Evolutionary conservation across 176 grass and related monocot species (phyloP).

Genomic region (Saccharum spontaneum): DNA sequence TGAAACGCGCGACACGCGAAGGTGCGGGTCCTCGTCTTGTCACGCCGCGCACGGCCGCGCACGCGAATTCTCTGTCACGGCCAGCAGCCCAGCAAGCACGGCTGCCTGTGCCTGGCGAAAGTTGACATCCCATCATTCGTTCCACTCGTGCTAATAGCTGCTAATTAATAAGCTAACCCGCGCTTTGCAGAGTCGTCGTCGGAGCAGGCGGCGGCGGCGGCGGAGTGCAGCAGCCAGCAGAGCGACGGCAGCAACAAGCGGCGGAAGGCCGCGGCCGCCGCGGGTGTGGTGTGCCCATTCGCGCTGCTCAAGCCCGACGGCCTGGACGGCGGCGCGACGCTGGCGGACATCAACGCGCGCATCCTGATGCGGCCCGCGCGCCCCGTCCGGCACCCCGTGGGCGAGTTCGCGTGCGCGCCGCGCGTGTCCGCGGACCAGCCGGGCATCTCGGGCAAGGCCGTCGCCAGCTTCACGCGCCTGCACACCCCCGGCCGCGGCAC

Average conservation of each 20-base stretch:
- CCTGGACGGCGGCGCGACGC: slow-evolving; percentile 77
- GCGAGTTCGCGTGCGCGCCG: slow-evolving; percentile 76
- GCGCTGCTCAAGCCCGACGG: slow-evolving; percentile 87
- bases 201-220: background rate
- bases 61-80: background rate
- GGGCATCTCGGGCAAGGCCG: slow-evolving; percentile 78
- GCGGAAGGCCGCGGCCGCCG: background rate
- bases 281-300: slow-evolving; percentile 68
- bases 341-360: slow-evolving; percentile 89
- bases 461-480: slow-evolving; percentile 76
- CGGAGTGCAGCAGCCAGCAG: slow-evolving; percentile 35
- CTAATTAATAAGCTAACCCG: background rate
- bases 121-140: background rate
- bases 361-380: slow-evolving; percentile 69
- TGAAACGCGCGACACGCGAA: slow-evolving; percentile 44
- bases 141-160: background rate
- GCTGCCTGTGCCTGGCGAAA: background rate
- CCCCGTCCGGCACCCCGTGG: slow-evolving; percentile 90
- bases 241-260: slow-evolving; percentile 28
- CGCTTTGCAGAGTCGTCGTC: background rate
- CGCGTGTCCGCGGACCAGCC: slow-evolving; percentile 55
- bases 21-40: slow-evolving; percentile 23
- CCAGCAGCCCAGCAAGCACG: no score
- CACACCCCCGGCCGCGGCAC: slow-evolving; percentile 82
- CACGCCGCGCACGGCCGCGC: background rate